Conservation (phyloP, 2,329 filamentous ascomycete species). For the Cladosporium sp. region DNA sequence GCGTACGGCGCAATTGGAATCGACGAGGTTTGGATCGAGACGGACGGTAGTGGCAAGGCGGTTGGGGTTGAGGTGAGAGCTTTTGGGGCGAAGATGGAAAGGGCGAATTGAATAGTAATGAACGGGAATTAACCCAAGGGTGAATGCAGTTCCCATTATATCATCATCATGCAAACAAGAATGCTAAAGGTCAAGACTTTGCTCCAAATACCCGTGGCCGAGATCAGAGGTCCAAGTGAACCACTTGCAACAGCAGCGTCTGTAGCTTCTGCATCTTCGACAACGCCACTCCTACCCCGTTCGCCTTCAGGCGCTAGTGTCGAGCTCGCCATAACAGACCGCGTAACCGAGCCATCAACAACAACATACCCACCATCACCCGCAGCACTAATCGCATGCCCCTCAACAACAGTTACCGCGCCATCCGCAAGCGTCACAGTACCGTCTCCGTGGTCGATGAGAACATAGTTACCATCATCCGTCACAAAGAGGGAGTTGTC, state of each 20-base stretch:
- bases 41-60: conserved; percentile 26
- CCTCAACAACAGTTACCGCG: not conserved
- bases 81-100: conserved; percentile 12
- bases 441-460: not conserved
- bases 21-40: conserved; percentile 30
- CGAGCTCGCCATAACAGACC: not conserved
- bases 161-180: not conserved
- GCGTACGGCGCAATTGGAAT: conserved; percentile 27
- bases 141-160: not conserved
- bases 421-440: not conserved
- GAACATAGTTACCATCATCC: not conserved
- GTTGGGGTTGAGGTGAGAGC: conserved; percentile 18
- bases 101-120: not conserved
- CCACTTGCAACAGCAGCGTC: not conserved
- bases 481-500: not conserved
- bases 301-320: not conserved
- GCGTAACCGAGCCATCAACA: not conserved
- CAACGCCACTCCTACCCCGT: not conserved
- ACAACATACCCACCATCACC: not conserved
- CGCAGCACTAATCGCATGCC: not conserved
- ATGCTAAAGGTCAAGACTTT: not conserved
- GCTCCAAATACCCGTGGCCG: not conserved
- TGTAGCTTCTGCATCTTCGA: not conserved
- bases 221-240: not conserved
- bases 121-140: too few relatives aligned